phyloP scores from a whole-genome alignment of 169 alveolate species.

The Cryptosporidium sp. region DNA sequence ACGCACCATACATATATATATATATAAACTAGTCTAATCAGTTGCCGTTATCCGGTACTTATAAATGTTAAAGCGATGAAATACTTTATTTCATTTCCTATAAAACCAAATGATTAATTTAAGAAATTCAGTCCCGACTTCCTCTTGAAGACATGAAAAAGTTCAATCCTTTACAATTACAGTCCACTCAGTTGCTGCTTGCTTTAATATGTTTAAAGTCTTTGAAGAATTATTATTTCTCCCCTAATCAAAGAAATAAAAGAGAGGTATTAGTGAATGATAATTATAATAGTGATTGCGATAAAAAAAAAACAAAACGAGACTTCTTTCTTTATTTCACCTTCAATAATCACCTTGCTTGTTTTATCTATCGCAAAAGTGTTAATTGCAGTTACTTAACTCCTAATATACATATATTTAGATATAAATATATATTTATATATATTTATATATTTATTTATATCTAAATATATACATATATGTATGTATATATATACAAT shows the following conservation, averaged over 20 bases:
- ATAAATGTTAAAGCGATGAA: neutral
- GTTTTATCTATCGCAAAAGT: neutral
- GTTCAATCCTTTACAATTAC: too few relatives aligned
- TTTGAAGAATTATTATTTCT: too few relatives aligned
- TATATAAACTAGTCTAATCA: conserved; percentile 45
- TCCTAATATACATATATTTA: neutral
- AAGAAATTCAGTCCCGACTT: neutral
- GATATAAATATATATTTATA: conserved; percentile 19
- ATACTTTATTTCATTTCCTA: conserved; percentile 35
- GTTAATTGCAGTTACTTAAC: neutral
- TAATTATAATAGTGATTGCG: neutral
- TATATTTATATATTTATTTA: neutral
- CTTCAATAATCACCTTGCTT: neutral
- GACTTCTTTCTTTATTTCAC: neutral
- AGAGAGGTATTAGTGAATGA: neutral
- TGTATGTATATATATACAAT: neutral
- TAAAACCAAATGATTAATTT: conserved; percentile 2
- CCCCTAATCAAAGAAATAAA: neutral
- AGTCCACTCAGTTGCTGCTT: too few relatives aligned
- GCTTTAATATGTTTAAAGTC: neutral
- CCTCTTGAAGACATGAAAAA: neutral
- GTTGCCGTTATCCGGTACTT: conserved; percentile 42
- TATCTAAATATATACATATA: neutral
- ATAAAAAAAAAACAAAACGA: too few relatives aligned
- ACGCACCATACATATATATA: neutral